Evolutionary conservation across 2,329 filamentous ascomycete genomes (phyloP), one percentile per base, ranked within the genome.

Genomic region (Colletotrichum orbiculare): DNA sequence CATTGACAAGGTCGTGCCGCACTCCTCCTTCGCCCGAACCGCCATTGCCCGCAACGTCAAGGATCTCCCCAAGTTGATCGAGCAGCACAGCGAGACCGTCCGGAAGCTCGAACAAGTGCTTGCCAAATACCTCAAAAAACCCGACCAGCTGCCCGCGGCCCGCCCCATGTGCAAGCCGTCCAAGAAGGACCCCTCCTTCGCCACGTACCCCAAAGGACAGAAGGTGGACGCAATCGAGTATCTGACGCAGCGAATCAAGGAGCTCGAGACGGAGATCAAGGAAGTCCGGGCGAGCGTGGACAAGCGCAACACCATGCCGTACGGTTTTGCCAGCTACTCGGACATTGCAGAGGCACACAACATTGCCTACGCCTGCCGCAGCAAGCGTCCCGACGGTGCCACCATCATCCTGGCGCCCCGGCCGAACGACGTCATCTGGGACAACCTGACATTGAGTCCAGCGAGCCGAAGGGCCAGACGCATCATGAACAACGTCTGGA

Each of bases 191-290:
- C 88, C 87, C 60, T 85, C 88, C 1, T 89, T 88, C 70, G 78
- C 76, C 49, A 87, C 86, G 2, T 90, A 89, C 69, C 83, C 89
- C 33, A 87, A 85, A 39, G 87, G 87, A 12, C 87, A 92, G 69
- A 95, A 94, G 74, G 87, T 98, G 5, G 96, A 99, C 74, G 93
- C 96, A 15, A 98, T 99, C 72, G 93, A 97, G 68, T 98, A 97
- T 73, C 83, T 97, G 58, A 96, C 94, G 0, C 87, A 91, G 57
- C 89, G 94, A 15, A 97, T 99, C 73, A 89, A 89, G 70, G 85
- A 90, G 52, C 84, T 99, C 41, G 95, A 98, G 75, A 77, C 88
- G 10, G 88, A 96, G 73, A 94, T 99, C 77, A 93, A 91, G 73
- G 89, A 96, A 68, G 91, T 94, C 1, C 89, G 96, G 11, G 85